Evolutionary conservation across 345 rosid species (phyloP).

Genomic region (Heritiera fomes): DNA sequence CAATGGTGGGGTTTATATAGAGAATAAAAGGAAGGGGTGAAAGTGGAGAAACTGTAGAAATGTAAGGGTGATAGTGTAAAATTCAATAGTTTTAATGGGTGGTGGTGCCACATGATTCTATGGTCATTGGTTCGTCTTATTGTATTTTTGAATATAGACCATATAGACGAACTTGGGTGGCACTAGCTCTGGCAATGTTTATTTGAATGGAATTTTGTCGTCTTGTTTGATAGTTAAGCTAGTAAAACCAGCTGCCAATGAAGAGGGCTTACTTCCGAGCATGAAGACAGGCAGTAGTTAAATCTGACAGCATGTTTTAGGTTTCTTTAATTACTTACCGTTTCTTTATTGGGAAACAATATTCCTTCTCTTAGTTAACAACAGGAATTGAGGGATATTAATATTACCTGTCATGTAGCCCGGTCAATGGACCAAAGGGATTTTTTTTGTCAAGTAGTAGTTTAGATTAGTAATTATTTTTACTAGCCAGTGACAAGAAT

Average conservation of each 20-base stretch:
- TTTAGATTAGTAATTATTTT: no score
- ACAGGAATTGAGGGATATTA: neutral
- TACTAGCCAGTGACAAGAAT: no score
- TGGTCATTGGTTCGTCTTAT: neutral
- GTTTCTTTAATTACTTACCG: no score
- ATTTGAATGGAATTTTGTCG: neutral
- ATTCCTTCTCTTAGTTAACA: neutral
- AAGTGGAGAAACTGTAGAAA: conserved; percentile 10
- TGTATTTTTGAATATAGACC: conserved; percentile 8
- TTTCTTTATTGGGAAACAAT: neutral
- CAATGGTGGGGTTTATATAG: conserved; percentile 14
- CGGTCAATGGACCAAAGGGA: neutral
- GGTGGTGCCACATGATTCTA: neutral
- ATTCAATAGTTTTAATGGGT: conserved; percentile 6
- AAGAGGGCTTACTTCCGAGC: neutral
- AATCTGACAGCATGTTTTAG: neutral
- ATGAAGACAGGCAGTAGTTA: neutral
- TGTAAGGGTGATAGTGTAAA: conserved; percentile 8
- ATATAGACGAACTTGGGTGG: neutral
- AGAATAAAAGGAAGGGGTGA: neutral
- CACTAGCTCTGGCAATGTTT: neutral
- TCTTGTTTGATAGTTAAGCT: neutral
- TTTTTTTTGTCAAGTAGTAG: neutral
- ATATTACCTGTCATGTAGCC: neutral
- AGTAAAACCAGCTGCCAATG: no score